Base-by-base conservation (phyloP, 768 basidiomycete genomes). In the Termitomyces bulborhizus region DNA sequence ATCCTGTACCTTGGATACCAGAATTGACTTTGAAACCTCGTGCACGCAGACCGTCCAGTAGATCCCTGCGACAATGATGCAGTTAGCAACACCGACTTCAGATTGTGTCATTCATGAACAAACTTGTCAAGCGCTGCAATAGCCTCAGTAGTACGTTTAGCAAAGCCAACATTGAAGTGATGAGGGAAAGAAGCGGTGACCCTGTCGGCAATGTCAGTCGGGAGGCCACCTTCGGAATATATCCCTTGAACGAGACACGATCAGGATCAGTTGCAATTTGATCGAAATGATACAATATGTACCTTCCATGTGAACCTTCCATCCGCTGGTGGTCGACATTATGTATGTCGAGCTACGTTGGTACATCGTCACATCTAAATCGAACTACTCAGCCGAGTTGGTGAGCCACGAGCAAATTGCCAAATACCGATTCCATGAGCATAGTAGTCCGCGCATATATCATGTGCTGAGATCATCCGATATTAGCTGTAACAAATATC, bases 81-180 rank as follows among this genome's bases (percentile, higher is more conserved):
- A 46, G 9, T 46, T 13, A 31, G 12, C 29, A 18, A 32, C 4
- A 3, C 11, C 9, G 18, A 2, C 9, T 31, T 46, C 11, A 6
- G 0, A 18, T 46, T 32, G 5, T 1, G 8, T 6, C 29, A 18
- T 31, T 32, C 29, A 18, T 41, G 24, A 1, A 63, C 74, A 49
- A 47, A 80, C 82, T 75, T 81, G 67, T 88, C 85, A 3, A 75
- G 72, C 44, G 80, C 76, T 0, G 79, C 83, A 13, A 86, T 76
- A 3, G 67, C 62, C 40, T 71, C 63, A 9, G 67, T 62, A 31
- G 55, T 56, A 58, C 75, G 72, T 40, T 70, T 71, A 4, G 61
- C 57, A 12, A 72, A 55, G 3, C 66, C 69, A 37, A 68, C 53
- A 31, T 57, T 59, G 45, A 69, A 58, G 65, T 58, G 58, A 45